Conservation (phyloP, 495 filamentous ascomycete genomes). For the Xylaria flabelliformis region DNA sequence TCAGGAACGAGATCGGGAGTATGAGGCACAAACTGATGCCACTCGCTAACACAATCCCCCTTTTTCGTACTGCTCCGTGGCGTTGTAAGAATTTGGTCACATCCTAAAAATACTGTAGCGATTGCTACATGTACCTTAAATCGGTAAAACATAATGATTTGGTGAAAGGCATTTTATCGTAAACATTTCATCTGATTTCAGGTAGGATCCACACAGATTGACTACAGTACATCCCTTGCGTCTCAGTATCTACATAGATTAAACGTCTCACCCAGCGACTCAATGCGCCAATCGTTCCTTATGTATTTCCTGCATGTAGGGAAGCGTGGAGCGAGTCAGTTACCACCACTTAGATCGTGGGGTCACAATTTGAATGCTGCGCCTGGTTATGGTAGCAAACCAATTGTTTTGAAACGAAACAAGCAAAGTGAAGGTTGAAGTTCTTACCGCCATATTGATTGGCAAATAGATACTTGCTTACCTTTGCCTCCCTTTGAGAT, state of each 20-base stretch:
- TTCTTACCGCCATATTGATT: neutral
- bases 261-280: neutral
- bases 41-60: neutral
- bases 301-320: neutral
- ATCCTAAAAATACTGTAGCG: neutral
- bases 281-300: neutral
- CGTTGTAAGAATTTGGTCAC: neutral
- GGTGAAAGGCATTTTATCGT: neutral
- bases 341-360: neutral
- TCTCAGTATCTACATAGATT: neutral
- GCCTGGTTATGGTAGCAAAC: neutral
- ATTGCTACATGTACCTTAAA: neutral
- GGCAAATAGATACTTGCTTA: neutral
- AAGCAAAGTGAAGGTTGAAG: neutral
- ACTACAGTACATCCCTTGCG: neutral
- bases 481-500: neutral
- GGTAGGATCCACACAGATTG: neutral
- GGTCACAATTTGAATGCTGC: neutral
- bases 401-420: constrained; percentile 3
- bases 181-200: neutral
- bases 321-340: neutral
- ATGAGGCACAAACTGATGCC: neutral
- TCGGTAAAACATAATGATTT: neutral
- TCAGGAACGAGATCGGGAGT: neutral
- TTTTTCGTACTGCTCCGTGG: neutral